phyloP scores from a whole-genome alignment of 2,329 filamentous ascomycete genomes.

The Calcarisporium arbuscula region DNA sequence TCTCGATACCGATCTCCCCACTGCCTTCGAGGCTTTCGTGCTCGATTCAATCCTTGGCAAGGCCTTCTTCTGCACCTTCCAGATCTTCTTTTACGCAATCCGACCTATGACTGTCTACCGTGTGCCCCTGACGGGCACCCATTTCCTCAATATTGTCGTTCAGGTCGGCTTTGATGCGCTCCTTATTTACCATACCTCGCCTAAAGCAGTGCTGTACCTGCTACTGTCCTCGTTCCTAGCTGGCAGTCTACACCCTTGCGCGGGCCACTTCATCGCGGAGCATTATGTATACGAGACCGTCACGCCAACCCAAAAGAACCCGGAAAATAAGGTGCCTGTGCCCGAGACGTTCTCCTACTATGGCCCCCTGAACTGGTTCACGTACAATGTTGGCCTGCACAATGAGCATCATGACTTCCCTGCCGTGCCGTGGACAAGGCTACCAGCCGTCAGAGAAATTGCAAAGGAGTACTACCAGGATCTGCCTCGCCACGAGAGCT shows the following conservation, averaged over 20 bases:
- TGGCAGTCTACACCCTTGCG: constrained; percentile 86
- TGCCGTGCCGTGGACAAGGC: constrained; percentile 86
- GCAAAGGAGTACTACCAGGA: constrained; percentile 89
- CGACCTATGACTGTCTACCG: constrained; percentile 92
- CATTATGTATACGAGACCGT: constrained; percentile 77
- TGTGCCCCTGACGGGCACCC: constrained; percentile 78
- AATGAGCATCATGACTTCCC: constrained; percentile 99
- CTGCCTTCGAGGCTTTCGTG: constrained; percentile 82
- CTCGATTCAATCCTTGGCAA: constrained; percentile 94
- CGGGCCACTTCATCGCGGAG: constrained; percentile 97
- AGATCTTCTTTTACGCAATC: constrained; percentile 97
- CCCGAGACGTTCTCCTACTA: constrained; percentile 98
- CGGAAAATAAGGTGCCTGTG: constrained; percentile 57
- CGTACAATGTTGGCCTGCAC: constrained; percentile 95
- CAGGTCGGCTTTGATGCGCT: constrained; percentile 74
- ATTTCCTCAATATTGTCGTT: constrained; percentile 71
- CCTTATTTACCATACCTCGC: constrained; percentile 55
- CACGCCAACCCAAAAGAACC: constrained; percentile 46
- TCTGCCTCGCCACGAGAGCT: constrained; percentile 81
- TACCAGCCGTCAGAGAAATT: constrained; percentile 70
- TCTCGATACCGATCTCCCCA: constrained; percentile 92
- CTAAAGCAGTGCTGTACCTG: constrained; percentile 70
- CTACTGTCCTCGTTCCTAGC: constrained; percentile 88
- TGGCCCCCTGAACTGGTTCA: constrained; percentile 81
- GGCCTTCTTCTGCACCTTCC: constrained; percentile 98